Evolutionary conservation across 176 grass and related monocot genomes (phyloP).

Genomic region (Otatea glauca): DNA sequence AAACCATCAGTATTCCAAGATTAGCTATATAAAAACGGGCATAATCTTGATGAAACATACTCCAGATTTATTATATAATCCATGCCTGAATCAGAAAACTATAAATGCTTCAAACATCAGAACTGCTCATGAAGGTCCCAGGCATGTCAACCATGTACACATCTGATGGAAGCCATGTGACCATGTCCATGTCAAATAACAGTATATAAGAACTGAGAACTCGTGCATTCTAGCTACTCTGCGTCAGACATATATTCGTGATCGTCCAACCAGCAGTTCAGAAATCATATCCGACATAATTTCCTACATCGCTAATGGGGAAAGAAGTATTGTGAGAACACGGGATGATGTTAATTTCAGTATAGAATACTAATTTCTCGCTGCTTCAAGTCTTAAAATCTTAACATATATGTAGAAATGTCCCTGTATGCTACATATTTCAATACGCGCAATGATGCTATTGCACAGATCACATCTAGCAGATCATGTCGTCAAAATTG

Average conservation of each 20-base stretch:
- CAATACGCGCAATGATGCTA: background rate
- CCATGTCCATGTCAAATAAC: conserved; percentile 23
- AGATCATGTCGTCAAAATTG: conserved; percentile 21
- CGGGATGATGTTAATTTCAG: background rate
- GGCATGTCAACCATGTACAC: conserved; percentile 5
- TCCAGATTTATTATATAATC: conserved; percentile 11
- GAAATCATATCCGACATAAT: background rate
- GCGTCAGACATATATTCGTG: background rate
- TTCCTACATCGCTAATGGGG: background rate
- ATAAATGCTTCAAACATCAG: conserved; percentile 28
- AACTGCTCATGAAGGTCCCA: conserved; percentile 31
- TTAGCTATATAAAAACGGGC: conserved; percentile 18
- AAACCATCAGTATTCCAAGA: conserved; percentile 20
- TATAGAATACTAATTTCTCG: background rate
- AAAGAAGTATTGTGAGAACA: background rate
- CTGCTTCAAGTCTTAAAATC: background rate
- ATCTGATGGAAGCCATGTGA: conserved; percentile 27
- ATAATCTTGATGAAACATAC: conserved; percentile 35
- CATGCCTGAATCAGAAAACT: conserved; percentile 34
- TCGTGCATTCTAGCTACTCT: background rate
- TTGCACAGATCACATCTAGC: background rate
- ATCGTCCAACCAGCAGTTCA: conserved; percentile 10
- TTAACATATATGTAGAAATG: background rate
- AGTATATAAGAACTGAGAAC: background rate
- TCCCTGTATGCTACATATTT: background rate